Evolutionary conservation across 2,329 filamentous ascomycete species (phyloP), one percentile per base, ranked within the genome.

Genomic region (Aureobasidium sp.): DNA sequence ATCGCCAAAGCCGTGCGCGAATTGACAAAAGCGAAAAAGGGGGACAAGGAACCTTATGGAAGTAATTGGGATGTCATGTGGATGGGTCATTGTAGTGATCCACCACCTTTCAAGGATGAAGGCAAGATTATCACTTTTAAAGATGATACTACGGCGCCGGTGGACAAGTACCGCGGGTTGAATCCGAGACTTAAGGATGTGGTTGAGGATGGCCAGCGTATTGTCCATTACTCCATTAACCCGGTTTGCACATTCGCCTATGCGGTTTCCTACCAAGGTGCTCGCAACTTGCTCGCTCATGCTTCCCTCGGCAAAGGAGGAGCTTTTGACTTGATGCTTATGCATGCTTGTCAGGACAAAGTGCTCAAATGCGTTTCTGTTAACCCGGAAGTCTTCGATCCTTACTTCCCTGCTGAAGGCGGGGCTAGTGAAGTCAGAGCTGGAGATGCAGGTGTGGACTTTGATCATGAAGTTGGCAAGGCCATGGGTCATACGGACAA

Each of bases 51-150:
- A 13, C 72, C 72, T 0, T 76, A 72, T 57, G 73, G 73, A 1
- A 63, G 46, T 1, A 55, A 65, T 7, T 76, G 74, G 73, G 74
- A 76, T 66, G 61, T 76, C 10, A 67, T 76, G 1, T 76, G 73
- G 73, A 65, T 76, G 17, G 75, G 74, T 1, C 72, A 74, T 53
- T 76, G 74, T 65, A 72, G 71, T 34, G 71, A 72, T 17, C 63
- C 63, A 4, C 66, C 67, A 8, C 60, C 64, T 3, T 55, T 64
- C 57, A 61, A 62, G 9, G 62, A 66, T 9, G 44, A 62, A 15
- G 50, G 50, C 12, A 62, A 64, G 1, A 47, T 59, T 17, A 56
- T 68, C 7, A 42, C 62, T 10, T 70, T 64, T 55, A n/a, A 32
- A 1, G 70, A 72, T 44, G 52, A 64, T 5, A 66, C 69, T 9